Evolutionary conservation across 2,329 filamentous ascomycete genomes (phyloP), one percentile per base, ranked within the genome.

Genomic region (Amphichorda felina): DNA sequence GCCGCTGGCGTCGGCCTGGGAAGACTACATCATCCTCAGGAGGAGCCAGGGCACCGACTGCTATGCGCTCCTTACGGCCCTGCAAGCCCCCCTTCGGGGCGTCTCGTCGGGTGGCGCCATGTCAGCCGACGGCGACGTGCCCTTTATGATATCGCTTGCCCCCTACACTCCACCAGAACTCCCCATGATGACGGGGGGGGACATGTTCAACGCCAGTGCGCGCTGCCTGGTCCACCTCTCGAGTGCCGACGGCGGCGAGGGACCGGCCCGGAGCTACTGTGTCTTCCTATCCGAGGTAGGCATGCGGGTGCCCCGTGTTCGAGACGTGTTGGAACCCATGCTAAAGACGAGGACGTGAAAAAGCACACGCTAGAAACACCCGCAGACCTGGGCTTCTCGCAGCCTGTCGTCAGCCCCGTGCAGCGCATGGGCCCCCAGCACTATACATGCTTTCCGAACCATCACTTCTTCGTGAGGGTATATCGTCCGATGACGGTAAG

Each of bases 391-490:
- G 10, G 10, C 21, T 10, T 24, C 6, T 24, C 21, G 10, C 21
- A 24, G 21, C 21, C 10, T 6, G 6, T 10, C n/a, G 26, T 30
- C n/a, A 26, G 30, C 29, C 14, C 30, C 8, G 15, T 34, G 13
- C 34, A 40, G 24, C 17, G 33, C 16, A 33, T 57, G 14, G 69
- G 70, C 0, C 66, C 72, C 1, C 50, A 53, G 3, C 49, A 54
- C 29, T 75, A 72, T 40, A 56, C 56, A 26, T 51, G 51, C 0
- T 75, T 75, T 36, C 72, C 72, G 2, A 58, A 65, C 9, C 72
- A 75, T 39, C 70, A 75, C 45, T 74, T 71, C 46, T 75, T 75
- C 38, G 62, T 64, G 17, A 61, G 70, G 9, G 59, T 75, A 5
- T 75, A 68, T 42, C 63, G 72, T 17, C 68, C 65, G 11, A 61